Evolutionary conservation across 768 basidiomycete species (phyloP), one percentile per base, ranked within the genome.

Genomic region (Phlebiopsis gigantea): DNA sequence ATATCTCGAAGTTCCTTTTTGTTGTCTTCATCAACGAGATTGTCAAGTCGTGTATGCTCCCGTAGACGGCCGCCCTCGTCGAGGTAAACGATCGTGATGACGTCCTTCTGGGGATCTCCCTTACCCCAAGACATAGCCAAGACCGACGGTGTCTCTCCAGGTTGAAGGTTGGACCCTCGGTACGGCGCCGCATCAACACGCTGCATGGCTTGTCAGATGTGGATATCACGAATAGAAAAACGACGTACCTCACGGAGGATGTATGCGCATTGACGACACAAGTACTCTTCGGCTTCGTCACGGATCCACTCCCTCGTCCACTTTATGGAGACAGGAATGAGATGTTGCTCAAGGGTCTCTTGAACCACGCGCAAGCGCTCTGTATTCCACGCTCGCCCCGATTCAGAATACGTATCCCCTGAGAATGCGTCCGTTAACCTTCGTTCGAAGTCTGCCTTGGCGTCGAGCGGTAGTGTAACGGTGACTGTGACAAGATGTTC

Each of bases 111-210:
- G 39, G 93, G 91, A 63, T 97, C 94, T 34, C 97, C 97, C 72
- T 90, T 88, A 34, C 97, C 97, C 86, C 93, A 94, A 6, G 95
- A 96, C 56, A 96, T 71, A 2, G 95, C 91, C 42, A 99, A 79
- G 21, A 98, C 93, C 21, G 86, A 78, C 47, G 94, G 71, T 41
- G 80, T 75, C 65, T 91, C 83, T 12, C 90, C 93, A 52, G 77
- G 72, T 55, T 82, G 84, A 73, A 89, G 82, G 6, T 79, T 79
- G 0, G 76, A 71, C 4, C 81, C 80, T 24, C 72, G 67, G 64
- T 82, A 94, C 1, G 95, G 90, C 5, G 87, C 88, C 8, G 88
- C 83, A 66, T 95, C 87, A 62, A 93, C 79, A 52, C 91, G 83
- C 94, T 97, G 64, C 15, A 59, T 45, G 25, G 1, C 46, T 44